Base-by-base conservation (phyloP, 1,139 yeast species). In the Eremothecium coryli region DNA sequence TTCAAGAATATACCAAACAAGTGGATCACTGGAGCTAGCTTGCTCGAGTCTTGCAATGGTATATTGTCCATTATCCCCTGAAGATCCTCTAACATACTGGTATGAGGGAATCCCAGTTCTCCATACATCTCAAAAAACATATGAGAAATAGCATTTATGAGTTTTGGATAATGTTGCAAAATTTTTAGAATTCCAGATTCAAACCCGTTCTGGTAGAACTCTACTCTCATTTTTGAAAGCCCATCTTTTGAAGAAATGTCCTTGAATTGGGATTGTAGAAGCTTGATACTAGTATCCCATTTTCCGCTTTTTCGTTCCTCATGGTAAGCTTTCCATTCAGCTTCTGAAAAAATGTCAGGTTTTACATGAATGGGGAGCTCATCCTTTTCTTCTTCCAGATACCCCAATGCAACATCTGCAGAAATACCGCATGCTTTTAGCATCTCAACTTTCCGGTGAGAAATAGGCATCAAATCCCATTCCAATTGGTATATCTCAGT, bases 81-180 rank as follows among this genome's bases (percentile, higher is more conserved):
- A 28, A 60, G 56, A 35, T 53, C 60, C 2, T 49, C 47, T 21
- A 56, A 56, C 40, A 62, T 61, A 4, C 53, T 52, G 24, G 37
- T 42, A 8, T 44, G 41, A 1, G 58, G 45, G 13, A 43, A 41
- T 12, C 43, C 44, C 11, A 44, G 37, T 14, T 46, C 48, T n/a
- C 34, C 38, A 31, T 48, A 44, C n/a, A 52, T 42, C 29, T 50
- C 52, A 7, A 61, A 48, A 33, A 76, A 54, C 35, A 76, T 60
- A 24, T 68, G 71, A 2, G 82, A 65, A 26, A 79, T 62, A 1
- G 68, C 58, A 21, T 60, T 59, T 4, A 70, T 68, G 7, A 70
- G 54, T 31, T 69, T 68, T 1, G 84, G 78, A 46, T 65, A 74
- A 3, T 56, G 38, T 32, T 70, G 70, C 4, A 72, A 64, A 8